phyloP scores from a whole-genome alignment of 768 basidiomycete species.

The Termitomyces sp. region DNA sequence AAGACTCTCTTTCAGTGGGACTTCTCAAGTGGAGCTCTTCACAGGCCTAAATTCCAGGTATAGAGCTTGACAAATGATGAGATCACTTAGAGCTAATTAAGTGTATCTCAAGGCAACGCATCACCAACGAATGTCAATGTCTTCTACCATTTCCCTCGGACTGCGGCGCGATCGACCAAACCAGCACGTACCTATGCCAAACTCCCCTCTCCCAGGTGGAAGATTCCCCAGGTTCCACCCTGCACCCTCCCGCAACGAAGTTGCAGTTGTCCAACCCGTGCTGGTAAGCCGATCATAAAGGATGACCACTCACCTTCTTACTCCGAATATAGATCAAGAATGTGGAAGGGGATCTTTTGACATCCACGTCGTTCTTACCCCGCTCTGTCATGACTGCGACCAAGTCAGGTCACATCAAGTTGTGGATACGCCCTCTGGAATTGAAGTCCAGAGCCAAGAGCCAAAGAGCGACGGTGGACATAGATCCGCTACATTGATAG shows the following conservation, averaged over 20 bases:
- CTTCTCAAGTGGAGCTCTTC: constrained; percentile 86
- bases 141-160: constrained; percentile 71
- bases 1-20: constrained; percentile 63
- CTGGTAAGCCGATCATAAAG: constrained; percentile 52
- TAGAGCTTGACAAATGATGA: neutral
- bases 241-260: constrained; percentile 86
- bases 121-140: constrained; percentile 71
- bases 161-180: constrained; percentile 60
- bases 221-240: constrained; percentile 64
- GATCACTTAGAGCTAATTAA: neutral
- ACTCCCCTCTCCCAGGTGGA: constrained; percentile 31
- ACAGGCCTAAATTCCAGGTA: constrained; percentile 75
- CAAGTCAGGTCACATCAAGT: constrained; percentile 69
- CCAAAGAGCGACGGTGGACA: constrained; percentile 3
- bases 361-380: constrained; percentile 71
- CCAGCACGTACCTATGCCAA: constrained; percentile 43
- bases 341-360: constrained; percentile 75
- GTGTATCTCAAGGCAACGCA: constrained; percentile 40
- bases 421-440: constrained; percentile 79
- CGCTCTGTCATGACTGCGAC: constrained; percentile 75
- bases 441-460: constrained; percentile 27
- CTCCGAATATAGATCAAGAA: constrained; percentile 58
- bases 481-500: constrained; percentile 10
- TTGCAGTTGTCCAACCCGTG: constrained; percentile 87
- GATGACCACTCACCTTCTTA: neutral